Evolutionary conservation across 2,329 filamentous ascomycete species (phyloP), one percentile per base, ranked within the genome.

Genomic region (Arthrobotrys iridis): DNA sequence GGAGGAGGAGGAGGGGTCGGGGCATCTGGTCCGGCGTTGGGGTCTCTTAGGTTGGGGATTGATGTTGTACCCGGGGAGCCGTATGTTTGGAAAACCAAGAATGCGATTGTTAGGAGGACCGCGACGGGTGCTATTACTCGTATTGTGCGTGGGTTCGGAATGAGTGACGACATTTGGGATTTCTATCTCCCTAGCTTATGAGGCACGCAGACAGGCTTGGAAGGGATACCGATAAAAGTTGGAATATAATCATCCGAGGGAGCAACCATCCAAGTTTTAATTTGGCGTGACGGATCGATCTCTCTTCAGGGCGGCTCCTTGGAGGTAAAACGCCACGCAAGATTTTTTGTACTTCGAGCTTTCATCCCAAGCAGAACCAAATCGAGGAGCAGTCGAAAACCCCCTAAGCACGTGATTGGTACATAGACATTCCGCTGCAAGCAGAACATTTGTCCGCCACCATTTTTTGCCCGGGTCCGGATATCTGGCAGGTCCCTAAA

Each of bases 101-200:
- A 62, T 2, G 24, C 40, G 6, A 62, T 20, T 6, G 41, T 35
- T 26, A 62, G n/a, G 35, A 62, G 37, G 40, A 43, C n/a, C 18
- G 40, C 41, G 18, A 62, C 24, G 1, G 58, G 58, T 35, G 40
- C 40, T 46, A 62, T 22, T 22, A 46, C 30, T n/a, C 58, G 58
- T 35, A 62, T 11, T 11, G 22, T 11, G 13, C 58, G 40, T 24
- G 18, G 58, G 24, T 45, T 62, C 10, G 15, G 18, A 22, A 33
- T 33, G 26, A 52, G 15, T 2, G 46, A 52, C 46, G 46, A 52
- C 46, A 52, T 52, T 33, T 52, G 46, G 46, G 33, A n/a, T n/a
- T n/a, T 52, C n/a, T 30, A 15, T 48, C 22, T 11, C 45, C 4
- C n/a, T n/a, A n/a, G n/a, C n/a, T n/a, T 10, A 11, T 26, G 43